phyloP scores from a whole-genome alignment of 192 early-diverging fungal genomes.

The Gorgonomyces haynaldii region DNA sequence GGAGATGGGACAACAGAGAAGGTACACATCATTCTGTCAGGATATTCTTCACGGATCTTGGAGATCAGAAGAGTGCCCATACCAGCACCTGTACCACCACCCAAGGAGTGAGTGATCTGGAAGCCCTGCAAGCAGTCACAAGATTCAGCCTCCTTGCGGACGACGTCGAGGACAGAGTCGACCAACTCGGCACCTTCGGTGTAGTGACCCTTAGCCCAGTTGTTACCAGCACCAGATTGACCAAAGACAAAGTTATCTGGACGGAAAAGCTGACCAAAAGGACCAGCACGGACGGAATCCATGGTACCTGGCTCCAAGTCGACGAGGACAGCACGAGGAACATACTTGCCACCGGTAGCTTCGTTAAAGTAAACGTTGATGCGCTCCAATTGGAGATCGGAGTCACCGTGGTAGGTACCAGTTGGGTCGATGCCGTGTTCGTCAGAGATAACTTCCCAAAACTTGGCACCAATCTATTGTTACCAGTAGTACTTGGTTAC shows the following conservation, averaged over 20 bases:
- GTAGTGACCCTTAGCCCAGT: conserved; percentile 99
- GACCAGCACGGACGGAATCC: conserved; percentile 72
- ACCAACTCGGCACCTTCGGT: conserved; percentile 98
- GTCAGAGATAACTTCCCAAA: conserved; percentile 87
- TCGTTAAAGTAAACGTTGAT: conserved; percentile 99
- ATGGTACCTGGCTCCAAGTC: conserved; percentile 95
- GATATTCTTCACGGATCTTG: conserved; percentile 99
- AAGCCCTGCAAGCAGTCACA: conserved; percentile 97
- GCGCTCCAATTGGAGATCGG: conserved; percentile 84
- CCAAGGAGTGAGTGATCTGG: conserved; percentile 95
- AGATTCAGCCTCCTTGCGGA: conserved; percentile 92
- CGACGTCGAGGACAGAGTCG: conserved; percentile 87
- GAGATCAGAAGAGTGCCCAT: conserved; percentile 91
- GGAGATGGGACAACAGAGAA: conserved; percentile 96
- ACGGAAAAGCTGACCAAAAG: conserved; percentile 80
- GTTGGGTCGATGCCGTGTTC: conserved; percentile 82
- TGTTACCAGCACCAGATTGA: conserved; percentile 95
- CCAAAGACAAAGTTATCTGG: conserved; percentile 96
- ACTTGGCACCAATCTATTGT: conserved; percentile 67
- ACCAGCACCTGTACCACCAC: conserved; percentile 95
- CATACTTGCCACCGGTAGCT: conserved; percentile 52
- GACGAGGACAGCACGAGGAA: conserved; percentile 77
- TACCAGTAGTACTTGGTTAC: conserved; percentile 63
- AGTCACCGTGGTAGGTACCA: conserved; percentile 76
- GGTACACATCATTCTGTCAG: conserved; percentile 97